Base-by-base conservation (phyloP, 345 rosid species). In the Crucihimalaya himalaica region DNA sequence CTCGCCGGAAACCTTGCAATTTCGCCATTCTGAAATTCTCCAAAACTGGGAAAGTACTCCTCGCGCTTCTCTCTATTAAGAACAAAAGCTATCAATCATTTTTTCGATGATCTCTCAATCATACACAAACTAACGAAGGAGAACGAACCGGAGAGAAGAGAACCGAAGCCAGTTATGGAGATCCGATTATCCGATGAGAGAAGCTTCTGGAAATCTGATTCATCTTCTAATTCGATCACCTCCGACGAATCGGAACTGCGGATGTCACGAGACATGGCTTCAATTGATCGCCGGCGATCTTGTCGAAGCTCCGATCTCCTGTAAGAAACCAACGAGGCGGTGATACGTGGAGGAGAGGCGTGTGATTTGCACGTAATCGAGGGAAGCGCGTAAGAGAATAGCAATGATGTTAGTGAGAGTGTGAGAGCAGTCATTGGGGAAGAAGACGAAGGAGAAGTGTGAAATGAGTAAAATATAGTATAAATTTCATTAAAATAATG, bases 131-230 rank as follows among this genome's bases (percentile, higher is more conserved):
- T 34, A 18, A 20, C 7, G n/a, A 25, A 23, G 19, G 20, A 28
- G 20, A n/a, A 67, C 81, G 45, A 34, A 84, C 98, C 90, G 18
- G 98, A 94, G 77, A 94, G 97, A 48, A 94, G 96, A 70, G 97
- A 94, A 46, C 97, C 97, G 82, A 94, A 94, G 77, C 98, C 98
- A 76, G 93, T 79, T 61, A 94, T 84, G 62, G 98, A 91, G 76
- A 94, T 87, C 71, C 68, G 85, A 40, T 89, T 92, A n/a, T 77
- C 75, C 54, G 92, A 79, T 2, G 90, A 80, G 62, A 86, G 58
- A 28, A 88, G 25, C 52, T 74, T 82, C 46, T 72, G 79, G 65
- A 91, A 91, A 77, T 94, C 93, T 53, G 91, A 79, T 55, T 76
- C 85, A 15, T 85, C 86, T 32, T 70, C 61, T 35, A 94, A 83